Evolutionary conservation across 2,329 filamentous ascomycete genomes (phyloP).

Genomic region (Arthrobotrys conoides): DNA sequence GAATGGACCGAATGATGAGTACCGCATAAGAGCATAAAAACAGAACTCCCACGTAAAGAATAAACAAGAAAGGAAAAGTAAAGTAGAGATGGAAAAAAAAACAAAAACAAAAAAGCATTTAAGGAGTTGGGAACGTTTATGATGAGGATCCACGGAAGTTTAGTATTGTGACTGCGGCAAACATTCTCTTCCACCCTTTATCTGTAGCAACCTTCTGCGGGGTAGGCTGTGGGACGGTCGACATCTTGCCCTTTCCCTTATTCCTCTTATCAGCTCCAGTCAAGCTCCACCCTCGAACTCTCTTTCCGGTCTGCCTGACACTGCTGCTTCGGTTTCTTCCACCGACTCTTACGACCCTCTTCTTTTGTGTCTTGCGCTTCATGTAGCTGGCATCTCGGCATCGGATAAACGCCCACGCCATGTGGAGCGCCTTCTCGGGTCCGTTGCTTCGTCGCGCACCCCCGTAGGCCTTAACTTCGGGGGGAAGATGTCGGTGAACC

Average conservation of each 20-base stretch:
- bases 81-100: neutral
- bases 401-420: slow-evolving; percentile 58
- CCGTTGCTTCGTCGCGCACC: slow-evolving; percentile 51
- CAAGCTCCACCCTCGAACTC: slow-evolving; percentile 56
- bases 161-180: slow-evolving; percentile 31
- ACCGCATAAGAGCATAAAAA: slow-evolving; percentile 26
- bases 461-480: slow-evolving; percentile 51
- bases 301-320: slow-evolving; percentile 51
- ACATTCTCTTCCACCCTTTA: slow-evolving; percentile 42
- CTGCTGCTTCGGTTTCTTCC: slow-evolving; percentile 53
- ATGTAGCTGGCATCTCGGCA: slow-evolving; percentile 58
- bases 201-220: neutral
- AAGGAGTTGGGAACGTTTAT: neutral
- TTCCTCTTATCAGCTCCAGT: slow-evolving; percentile 26
- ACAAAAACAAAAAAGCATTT: neutral
- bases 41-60: slow-evolving; percentile 14
- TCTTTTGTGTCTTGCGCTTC: slow-evolving; percentile 47
- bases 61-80: slow-evolving; percentile 3
- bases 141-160: slow-evolving; percentile 8
- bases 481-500: slow-evolving; percentile 56
- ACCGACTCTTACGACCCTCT: slow-evolving; percentile 37
- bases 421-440: slow-evolving; percentile 57
- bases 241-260: slow-evolving; percentile 49
- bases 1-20: slow-evolving; percentile 15
- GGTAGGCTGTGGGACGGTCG: neutral